These are phyloP conservation scores for Beauveria sp. DNA, from an alignment of 2,329 filamentous ascomycete genomes.

Conservation along the genomic window DNA sequence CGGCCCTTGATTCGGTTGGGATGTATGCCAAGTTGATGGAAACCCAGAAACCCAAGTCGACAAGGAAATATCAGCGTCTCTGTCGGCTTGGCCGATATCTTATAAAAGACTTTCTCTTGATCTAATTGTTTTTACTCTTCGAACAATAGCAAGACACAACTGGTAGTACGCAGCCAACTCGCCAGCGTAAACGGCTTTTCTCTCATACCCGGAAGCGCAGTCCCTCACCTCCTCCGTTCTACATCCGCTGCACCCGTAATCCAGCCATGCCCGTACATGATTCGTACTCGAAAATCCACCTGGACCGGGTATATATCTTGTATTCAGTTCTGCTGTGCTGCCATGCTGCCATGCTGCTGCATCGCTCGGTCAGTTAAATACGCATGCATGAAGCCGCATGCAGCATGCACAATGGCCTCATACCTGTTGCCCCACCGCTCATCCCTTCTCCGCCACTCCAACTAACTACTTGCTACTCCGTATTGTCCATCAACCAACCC, in stretches of 20 bases:
- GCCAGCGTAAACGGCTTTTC: too few relatives aligned
- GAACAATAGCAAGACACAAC: too few relatives aligned
- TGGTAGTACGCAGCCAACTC: too few relatives aligned
- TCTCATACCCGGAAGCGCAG: too few relatives aligned
- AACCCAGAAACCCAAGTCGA: not conserved
- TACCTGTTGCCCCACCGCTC: not conserved
- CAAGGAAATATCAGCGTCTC: not conserved
- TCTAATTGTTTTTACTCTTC: too few relatives aligned
- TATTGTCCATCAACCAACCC: not conserved
- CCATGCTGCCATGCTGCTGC: not conserved
- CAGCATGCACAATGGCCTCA: not conserved
- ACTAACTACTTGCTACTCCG: too few relatives aligned
- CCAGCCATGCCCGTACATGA: too few relatives aligned
- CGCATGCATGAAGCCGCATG: not conserved
- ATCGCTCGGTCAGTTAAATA: not conserved
- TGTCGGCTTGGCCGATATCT: not conserved
- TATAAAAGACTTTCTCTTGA: not conserved
- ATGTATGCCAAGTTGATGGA: not conserved
- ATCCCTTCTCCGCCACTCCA: not conserved
- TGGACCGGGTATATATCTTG: too few relatives aligned
- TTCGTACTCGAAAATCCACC: too few relatives aligned
- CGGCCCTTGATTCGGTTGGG: slow-evolving; percentile 7
- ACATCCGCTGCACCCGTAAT: too few relatives aligned
- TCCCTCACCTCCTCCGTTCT: too few relatives aligned
- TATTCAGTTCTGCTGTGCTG: not conserved